Evolutionary conservation across 305 asterid genomes (phyloP).

Genomic region (Ruellia speciosa): DNA sequence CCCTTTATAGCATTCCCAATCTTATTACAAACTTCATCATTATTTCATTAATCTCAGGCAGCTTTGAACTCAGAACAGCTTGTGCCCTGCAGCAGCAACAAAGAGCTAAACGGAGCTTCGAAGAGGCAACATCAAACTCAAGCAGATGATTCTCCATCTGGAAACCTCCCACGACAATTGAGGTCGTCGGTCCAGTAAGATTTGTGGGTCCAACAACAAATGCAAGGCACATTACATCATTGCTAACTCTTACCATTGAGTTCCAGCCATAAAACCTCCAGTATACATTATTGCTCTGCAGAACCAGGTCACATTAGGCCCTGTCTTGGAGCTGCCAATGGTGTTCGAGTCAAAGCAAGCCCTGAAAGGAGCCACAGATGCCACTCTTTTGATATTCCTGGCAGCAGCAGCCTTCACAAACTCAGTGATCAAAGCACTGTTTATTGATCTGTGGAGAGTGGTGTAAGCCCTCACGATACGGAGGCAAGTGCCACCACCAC

Average conservation of each 20-base stretch:
- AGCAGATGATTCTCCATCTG: conserved; percentile 40
- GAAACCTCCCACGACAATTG: conserved; percentile 38
- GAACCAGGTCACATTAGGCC: conserved; percentile 37
- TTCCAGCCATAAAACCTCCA: conserved; percentile 42
- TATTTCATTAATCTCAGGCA: conserved; percentile 4
- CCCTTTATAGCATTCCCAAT: background rate
- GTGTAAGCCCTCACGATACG: conserved; percentile 43
- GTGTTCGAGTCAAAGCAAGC: conserved; percentile 38
- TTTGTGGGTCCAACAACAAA: conserved; percentile 33
- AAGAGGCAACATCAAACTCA: conserved; percentile 33
- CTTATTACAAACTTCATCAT: background rate
- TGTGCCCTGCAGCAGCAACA: conserved; percentile 25
- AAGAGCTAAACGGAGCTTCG: conserved; percentile 29
- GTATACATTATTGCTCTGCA: conserved; percentile 21
- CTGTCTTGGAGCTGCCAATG: conserved; percentile 16
- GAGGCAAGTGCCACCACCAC: conserved; percentile 40
- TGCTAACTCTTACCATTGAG: conserved; percentile 30
- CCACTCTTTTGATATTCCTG: conserved; percentile 31
- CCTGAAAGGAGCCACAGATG: conserved; percentile 36
- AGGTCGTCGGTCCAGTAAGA: conserved; percentile 23
- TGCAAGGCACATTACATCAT: conserved; percentile 35
- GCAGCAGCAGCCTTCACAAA: conserved; percentile 34
- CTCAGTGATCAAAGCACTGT: conserved; percentile 22
- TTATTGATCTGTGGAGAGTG: conserved; percentile 28
- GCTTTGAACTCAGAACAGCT: conserved; percentile 34